Conservation (phyloP, 768 basidiomycete genomes). For the Collybia sordida region DNA sequence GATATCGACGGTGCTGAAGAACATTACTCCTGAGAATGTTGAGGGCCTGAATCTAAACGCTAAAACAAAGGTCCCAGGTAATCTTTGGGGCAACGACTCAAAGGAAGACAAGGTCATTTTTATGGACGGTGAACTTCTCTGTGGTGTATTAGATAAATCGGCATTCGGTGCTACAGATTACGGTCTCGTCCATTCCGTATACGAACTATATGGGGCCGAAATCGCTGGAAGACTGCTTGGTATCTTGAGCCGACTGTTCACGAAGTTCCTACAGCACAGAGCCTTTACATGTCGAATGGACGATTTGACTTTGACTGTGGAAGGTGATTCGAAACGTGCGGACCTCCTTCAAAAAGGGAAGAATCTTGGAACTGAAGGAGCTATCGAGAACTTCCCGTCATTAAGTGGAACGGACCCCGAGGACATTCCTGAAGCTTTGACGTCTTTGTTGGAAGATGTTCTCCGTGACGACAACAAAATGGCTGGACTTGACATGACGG, state of each 20-base stretch:
- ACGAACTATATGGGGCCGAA: constrained; percentile 92
- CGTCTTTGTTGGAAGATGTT: constrained; percentile 82
- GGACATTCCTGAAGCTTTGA: constrained; percentile 58
- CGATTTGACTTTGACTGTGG: constrained; percentile 85
- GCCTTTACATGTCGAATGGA: constrained; percentile 99
- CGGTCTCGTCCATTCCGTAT: constrained; percentile 95
- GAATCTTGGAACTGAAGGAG: constrained; percentile 80
- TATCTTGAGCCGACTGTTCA: constrained; percentile 90
- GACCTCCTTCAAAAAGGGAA: constrained; percentile 66
- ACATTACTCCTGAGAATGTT: constrained; percentile 80
- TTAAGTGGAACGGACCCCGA: constrained; percentile 47
- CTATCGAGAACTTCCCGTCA: constrained; percentile 89
- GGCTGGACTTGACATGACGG: constrained; percentile 93
- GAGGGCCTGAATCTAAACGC: constrained; percentile 83
- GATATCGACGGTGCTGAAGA: constrained; percentile 93
- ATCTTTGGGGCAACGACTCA: constrained; percentile 80
- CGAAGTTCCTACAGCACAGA: constrained; percentile 94
- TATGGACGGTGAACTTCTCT: constrained; percentile 90
- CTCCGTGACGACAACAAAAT: constrained; percentile 95
- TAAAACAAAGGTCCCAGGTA: constrained; percentile 86
- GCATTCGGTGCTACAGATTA: constrained; percentile 96
- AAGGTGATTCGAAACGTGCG: constrained; percentile 70
- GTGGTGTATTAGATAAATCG: constrained; percentile 95
- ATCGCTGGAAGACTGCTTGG: constrained; percentile 90
- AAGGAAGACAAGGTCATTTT: constrained; percentile 86